Evolutionary conservation across 305 asterid genomes (phyloP).

Genomic region (Rubia tinctorum): DNA sequence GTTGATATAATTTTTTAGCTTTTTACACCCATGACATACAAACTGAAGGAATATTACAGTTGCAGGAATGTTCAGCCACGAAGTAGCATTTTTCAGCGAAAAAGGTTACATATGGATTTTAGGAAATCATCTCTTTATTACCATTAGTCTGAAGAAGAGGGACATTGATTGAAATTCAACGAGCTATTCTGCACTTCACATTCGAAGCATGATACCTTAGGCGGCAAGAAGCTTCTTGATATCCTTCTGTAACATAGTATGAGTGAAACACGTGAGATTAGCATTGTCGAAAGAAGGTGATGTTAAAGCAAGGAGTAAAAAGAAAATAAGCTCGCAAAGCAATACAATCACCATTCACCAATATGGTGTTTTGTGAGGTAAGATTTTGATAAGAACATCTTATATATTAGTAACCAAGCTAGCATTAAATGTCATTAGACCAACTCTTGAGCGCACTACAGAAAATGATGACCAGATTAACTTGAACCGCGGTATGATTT

Average conservation of each 20-base stretch:
- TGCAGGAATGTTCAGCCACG: background rate
- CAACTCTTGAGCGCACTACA: background rate
- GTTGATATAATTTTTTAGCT: background rate
- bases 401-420: background rate
- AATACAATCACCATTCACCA: background rate
- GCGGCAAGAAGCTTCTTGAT: conserved; percentile 83
- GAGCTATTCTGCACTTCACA: background rate
- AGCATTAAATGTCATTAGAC: background rate
- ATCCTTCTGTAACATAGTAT: conserved; percentile 59
- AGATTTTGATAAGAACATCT: background rate
- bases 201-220: conserved; percentile 5
- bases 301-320: background rate
- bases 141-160: background rate
- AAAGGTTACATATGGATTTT: background rate
- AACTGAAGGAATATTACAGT: background rate
- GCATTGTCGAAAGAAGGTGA: background rate
- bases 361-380: background rate
- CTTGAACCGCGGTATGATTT: background rate
- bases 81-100: background rate
- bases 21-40: background rate
- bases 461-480: background rate
- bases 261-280: background rate
- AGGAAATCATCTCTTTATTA: background rate
- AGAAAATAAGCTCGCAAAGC: background rate
- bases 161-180: background rate